These are phyloP conservation scores for Colletotrichum graminicola DNA, from an alignment of 2,329 filamentous ascomycete genomes.

Conservation along the genomic window DNA sequence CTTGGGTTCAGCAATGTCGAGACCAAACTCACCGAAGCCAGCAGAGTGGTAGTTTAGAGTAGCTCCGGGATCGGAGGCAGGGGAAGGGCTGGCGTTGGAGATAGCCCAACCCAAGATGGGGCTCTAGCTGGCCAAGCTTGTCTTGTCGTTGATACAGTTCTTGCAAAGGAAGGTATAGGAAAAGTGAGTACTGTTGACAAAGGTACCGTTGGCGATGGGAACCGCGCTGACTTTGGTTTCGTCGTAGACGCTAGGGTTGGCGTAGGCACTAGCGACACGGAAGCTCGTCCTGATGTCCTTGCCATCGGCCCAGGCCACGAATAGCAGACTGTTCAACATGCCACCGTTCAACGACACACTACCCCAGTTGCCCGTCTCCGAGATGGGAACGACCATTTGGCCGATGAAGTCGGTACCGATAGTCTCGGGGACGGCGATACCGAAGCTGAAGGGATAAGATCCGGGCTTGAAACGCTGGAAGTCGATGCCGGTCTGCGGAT, in stretches of 20 bases:
- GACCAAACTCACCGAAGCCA: constrained; percentile 54
- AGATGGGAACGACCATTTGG: constrained; percentile 58
- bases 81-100: constrained; percentile 50
- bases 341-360: constrained; percentile 60
- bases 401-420: constrained; percentile 65
- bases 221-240: constrained; percentile 53
- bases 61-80: constrained; percentile 49
- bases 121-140: constrained; percentile 47
- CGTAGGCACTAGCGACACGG: constrained; percentile 55
- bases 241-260: constrained; percentile 60
- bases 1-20: constrained; percentile 50
- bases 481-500: constrained; percentile 59
- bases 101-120: constrained; percentile 56
- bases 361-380: constrained; percentile 58
- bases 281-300: constrained; percentile 53
- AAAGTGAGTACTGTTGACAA: constrained; percentile 64
- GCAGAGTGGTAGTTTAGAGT: constrained; percentile 55
- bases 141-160: constrained; percentile 55
- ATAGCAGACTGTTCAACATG: constrained; percentile 62
- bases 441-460: constrained; percentile 57
- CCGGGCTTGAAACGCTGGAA: constrained; percentile 35
- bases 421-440: constrained; percentile 63
- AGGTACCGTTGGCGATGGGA: constrained; percentile 64
- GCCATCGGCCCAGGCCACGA: constrained; percentile 63
- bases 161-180: constrained; percentile 67